phyloP scores from a whole-genome alignment of 345 rosid species.

The Aethionema arabicum region DNA sequence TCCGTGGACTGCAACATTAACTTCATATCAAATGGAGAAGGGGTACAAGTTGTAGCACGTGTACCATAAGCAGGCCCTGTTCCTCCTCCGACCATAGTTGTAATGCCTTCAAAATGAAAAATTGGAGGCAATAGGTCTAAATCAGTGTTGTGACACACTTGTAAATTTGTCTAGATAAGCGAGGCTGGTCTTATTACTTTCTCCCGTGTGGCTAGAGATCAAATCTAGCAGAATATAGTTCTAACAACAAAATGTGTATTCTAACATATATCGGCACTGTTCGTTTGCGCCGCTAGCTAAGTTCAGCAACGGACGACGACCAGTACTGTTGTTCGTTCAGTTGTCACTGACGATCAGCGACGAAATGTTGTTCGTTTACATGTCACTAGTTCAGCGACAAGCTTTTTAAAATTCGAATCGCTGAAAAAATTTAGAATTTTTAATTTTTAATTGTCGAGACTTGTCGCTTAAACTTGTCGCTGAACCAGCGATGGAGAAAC shows the following conservation, averaged over 20 bases:
- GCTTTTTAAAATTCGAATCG: too few relatives aligned
- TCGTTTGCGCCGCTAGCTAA: too few relatives aligned
- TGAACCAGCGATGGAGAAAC: too few relatives aligned
- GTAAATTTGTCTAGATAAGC: background rate
- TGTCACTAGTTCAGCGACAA: too few relatives aligned
- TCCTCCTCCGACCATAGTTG: slow-evolving; percentile 95
- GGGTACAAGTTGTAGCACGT: slow-evolving; percentile 96
- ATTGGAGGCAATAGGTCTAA: slow-evolving; percentile 3
- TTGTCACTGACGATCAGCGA: too few relatives aligned
- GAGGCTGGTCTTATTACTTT: background rate
- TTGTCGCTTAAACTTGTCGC: too few relatives aligned
- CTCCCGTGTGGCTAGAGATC: background rate
- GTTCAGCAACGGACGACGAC: too few relatives aligned
- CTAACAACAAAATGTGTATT: background rate
- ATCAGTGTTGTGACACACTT: slow-evolving; percentile 5
- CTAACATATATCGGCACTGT: too few relatives aligned
- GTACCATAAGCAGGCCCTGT: slow-evolving; percentile 98
- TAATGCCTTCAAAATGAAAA: slow-evolving; percentile 57
- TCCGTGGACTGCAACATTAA: slow-evolving; percentile 97
- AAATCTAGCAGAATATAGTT: background rate
- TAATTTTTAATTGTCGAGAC: too few relatives aligned
- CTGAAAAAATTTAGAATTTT: too few relatives aligned
- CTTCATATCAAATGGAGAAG: slow-evolving; percentile 80
- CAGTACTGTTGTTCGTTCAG: too few relatives aligned
- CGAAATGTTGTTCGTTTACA: too few relatives aligned